Conservation (phyloP, 2,329 filamentous ascomycete genomes). For the Fusarium protoensiforme region DNA sequence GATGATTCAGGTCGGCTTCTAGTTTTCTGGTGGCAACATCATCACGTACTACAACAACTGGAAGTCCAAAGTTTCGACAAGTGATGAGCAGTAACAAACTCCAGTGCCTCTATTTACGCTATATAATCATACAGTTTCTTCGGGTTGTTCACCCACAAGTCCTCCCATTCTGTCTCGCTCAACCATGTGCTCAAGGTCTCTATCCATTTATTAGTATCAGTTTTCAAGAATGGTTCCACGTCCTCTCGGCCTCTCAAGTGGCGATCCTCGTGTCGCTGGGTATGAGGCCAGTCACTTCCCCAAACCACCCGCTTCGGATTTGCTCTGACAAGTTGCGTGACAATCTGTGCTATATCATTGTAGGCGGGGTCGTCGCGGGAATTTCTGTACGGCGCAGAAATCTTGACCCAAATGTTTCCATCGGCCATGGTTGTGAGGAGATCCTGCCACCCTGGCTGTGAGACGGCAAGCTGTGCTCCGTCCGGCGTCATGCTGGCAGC, state of each 20-base stretch:
- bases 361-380: conserved; percentile 6
- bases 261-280: conserved; percentile 13
- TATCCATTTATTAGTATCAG: conserved; percentile 9
- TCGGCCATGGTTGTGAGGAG: not conserved
- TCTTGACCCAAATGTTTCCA: conserved; percentile 12
- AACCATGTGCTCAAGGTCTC: conserved; percentile 4
- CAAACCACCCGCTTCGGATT: conserved; percentile 14
- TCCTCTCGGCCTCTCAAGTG: not conserved
- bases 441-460: conserved; percentile 5
- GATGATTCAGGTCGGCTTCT: conserved; percentile 12
- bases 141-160: conserved; percentile 17
- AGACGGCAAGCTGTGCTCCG: not conserved
- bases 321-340: conserved; percentile 7
- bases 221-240: conserved; percentile 2
- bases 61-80: not conserved
- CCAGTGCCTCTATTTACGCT: not conserved
- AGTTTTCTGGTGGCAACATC: conserved; percentile 11
- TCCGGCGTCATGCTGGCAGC: conserved; percentile 5
- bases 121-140: not conserved
- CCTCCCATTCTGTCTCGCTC: conserved; percentile 9
- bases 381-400: conserved; percentile 9
- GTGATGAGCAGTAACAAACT: too few relatives aligned
- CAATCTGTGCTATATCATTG: conserved; percentile 6
- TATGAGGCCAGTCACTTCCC: conserved; percentile 17
- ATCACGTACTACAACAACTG: conserved; percentile 13